Base-by-base conservation (phyloP, 345 rosid genomes). In the Aquilaria sinensis region DNA sequence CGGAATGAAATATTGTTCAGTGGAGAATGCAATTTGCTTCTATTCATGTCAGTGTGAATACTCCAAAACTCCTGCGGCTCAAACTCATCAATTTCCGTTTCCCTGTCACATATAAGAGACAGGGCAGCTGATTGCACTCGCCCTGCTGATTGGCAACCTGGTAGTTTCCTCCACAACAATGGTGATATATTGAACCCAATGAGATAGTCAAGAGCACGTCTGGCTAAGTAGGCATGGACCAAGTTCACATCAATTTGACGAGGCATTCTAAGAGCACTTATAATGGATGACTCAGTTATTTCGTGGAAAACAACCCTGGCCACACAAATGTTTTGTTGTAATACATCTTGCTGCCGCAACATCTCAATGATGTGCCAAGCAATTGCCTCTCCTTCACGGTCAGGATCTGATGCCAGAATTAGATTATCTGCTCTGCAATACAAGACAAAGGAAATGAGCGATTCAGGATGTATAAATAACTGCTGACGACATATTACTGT, bases 341-440 rank as follows among this genome's bases (percentile, higher is more conserved):
- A 82, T 66, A 95, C 97, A 81, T 88, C 96, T 72, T 90, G 97
- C 64, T 90, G 97, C 58, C 75, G 90, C 75, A 94, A 71, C 99
- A 94, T 94, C 93, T 94, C 99, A 66, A 83, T 62, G 75, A 94
- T 88, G 83, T 90, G 99, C 99, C 99, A 94, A 63, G 99, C 89
- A 77, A 90, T 94, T 75, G 99, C 99, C 84, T 94, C 99, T 69
- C 99, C 97, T 84, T 94, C 99, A 65, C 99, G 93, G 79, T 94
- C 99, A 64, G 99, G 99, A 80, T 90, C 99, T 68, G 99, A 88
- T 56, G 99, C 99, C 75, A 94, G 96, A 72, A 94, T 81, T 73
- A 94, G 84, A 80, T 81, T 88, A 77, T 90, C 85, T 77, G 97
- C 93, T 70, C 99, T 94, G 99, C 73, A 73, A 67, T 75, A 68